Evolutionary conservation across 352 stramenopile species (phyloP).

Genomic region (Globisporangium cystogenes): DNA sequence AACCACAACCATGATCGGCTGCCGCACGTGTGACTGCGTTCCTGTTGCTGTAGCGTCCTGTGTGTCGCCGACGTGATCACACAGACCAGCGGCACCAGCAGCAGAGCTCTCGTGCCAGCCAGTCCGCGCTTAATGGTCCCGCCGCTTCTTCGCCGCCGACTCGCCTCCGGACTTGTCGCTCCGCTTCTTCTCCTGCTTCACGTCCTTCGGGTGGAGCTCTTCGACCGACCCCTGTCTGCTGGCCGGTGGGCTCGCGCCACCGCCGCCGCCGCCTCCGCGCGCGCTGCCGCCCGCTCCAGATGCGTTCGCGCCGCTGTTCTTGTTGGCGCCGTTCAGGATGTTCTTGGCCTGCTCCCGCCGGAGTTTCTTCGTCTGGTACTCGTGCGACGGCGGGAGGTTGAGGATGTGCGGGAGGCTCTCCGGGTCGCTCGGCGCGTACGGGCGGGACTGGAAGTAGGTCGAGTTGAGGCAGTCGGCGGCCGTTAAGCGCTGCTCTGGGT

Average conservation of each 20-base stretch:
- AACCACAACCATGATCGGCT: background rate
- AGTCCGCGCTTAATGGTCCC: constrained; percentile 44
- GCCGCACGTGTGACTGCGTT: background rate
- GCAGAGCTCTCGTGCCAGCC: too few species aligned
- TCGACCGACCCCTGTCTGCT: constrained; percentile 7
- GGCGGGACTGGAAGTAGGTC: constrained; percentile 89
- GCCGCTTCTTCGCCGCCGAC: constrained; percentile 48
- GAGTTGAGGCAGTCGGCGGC: constrained; percentile 90
- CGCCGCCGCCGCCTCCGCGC: background rate
- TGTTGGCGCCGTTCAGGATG: constrained; percentile 34
- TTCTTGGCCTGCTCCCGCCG: constrained; percentile 80
- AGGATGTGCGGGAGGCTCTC: constrained; percentile 58
- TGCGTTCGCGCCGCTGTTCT: constrained; percentile 23
- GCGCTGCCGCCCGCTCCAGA: constrained; percentile 15
- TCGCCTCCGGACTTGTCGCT: constrained; percentile 18
- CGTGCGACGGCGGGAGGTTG: constrained; percentile 77
- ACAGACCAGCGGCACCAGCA: background rate
- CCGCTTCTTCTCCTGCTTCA: constrained; percentile 28
- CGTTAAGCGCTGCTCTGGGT: constrained; percentile 92
- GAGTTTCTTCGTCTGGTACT: constrained; percentile 90
- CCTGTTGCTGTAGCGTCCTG: too few species aligned
- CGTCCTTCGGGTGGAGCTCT: constrained; percentile 13
- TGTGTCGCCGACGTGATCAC: background rate
- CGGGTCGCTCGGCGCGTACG: constrained; percentile 56
- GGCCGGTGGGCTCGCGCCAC: background rate